Evolutionary conservation across 1,139 yeast species (phyloP).

Genomic region (Blastobotrys ciferrii): DNA sequence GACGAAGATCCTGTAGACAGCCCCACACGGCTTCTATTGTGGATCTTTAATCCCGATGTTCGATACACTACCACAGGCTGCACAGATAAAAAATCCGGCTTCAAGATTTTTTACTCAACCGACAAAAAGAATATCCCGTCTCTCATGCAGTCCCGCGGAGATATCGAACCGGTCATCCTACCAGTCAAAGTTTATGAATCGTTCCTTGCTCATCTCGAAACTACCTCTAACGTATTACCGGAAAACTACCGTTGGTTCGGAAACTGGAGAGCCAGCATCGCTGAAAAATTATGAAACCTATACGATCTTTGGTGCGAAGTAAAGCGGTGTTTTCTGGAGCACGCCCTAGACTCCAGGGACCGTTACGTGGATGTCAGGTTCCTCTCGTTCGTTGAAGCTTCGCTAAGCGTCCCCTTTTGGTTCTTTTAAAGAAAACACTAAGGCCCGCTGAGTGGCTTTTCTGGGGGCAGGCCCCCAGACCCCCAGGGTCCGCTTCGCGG

Average conservation of each 20-base stretch:
- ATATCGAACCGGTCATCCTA: conserved; percentile 41
- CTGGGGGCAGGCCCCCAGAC: too few relatives aligned
- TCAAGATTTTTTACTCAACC: conserved; percentile 45
- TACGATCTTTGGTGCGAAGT: too few relatives aligned
- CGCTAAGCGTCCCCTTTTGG: too few relatives aligned
- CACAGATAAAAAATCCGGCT: conserved; percentile 29
- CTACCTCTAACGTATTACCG: conserved; percentile 40
- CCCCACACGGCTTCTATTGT: conserved; percentile 38
- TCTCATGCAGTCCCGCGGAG: conserved; percentile 37
- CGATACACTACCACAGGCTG: conserved; percentile 34
- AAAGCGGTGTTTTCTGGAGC: too few relatives aligned
- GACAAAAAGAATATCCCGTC: conserved; percentile 26
- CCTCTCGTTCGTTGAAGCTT: too few relatives aligned
- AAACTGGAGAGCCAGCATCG: conserved; percentile 36
- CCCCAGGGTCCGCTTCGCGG: too few relatives aligned
- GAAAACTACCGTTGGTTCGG: conserved; percentile 32
- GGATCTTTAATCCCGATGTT: conserved; percentile 60
- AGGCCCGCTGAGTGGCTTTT: too few relatives aligned
- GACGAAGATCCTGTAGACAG: conserved; percentile 19
- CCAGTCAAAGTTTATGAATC: conserved; percentile 34
- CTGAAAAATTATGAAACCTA: conserved; percentile 23
- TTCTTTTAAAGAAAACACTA: too few relatives aligned
- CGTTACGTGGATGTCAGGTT: too few relatives aligned
- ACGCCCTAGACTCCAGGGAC: too few relatives aligned
- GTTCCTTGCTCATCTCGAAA: conserved; percentile 34